phyloP scores from a whole-genome alignment of 352 stramenopile species.

The Phytophthora uliginosa region DNA sequence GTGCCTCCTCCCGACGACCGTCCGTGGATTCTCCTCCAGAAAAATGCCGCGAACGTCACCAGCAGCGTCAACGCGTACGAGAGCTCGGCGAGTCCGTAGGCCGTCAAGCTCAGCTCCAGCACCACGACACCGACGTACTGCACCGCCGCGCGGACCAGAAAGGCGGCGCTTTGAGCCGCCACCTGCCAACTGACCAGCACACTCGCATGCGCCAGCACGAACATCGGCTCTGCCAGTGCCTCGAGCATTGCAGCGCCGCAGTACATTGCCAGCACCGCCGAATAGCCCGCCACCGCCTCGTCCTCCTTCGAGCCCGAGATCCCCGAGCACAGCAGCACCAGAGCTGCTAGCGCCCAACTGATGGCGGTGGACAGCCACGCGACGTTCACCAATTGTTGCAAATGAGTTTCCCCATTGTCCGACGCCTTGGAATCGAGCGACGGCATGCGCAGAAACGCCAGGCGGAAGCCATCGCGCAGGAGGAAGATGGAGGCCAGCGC shows the following conservation, averaged over 20 bases:
- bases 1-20: slow-evolving; percentile 11
- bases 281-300: slow-evolving; percentile 52
- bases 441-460: slow-evolving; percentile 87
- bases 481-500: slow-evolving; percentile 91
- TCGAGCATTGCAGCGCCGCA: slow-evolving; percentile 84
- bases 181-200: slow-evolving; percentile 90
- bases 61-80: slow-evolving; percentile 74
- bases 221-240: slow-evolving; percentile 85
- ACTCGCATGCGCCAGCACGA: slow-evolving; percentile 78
- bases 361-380: slow-evolving; percentile 80
- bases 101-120: slow-evolving; percentile 70
- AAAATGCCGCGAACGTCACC: slow-evolving; percentile 68
- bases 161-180: slow-evolving; percentile 76
- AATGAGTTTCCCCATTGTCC: slow-evolving; percentile 13
- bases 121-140: slow-evolving; percentile 78
- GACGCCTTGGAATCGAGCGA: slow-evolving; percentile 54
- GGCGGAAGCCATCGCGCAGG: slow-evolving; percentile 90
- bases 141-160: slow-evolving; percentile 74
- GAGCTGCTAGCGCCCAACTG: slow-evolving; percentile 59
- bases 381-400: slow-evolving; percentile 81
- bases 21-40: slow-evolving; percentile 53
- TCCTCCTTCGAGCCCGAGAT: slow-evolving; percentile 21
- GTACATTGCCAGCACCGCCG: slow-evolving; percentile 76
- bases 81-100: slow-evolving; percentile 83
- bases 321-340: slow-evolving; percentile 38